phyloP scores from a whole-genome alignment of 2,329 filamentous ascomycete genomes.

The Aspergillus hiratsukae region DNA sequence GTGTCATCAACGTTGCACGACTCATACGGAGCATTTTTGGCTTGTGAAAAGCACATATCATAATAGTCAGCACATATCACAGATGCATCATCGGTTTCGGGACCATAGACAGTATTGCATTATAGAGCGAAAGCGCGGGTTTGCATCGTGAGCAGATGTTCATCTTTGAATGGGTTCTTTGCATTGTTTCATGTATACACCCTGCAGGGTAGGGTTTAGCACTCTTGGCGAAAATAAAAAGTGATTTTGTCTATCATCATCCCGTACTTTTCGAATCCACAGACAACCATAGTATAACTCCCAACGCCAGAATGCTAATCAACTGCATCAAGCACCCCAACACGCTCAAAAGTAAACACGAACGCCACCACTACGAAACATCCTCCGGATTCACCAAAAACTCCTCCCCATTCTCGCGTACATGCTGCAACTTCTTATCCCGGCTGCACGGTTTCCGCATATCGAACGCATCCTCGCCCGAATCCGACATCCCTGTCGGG shows the following conservation, averaged over 20 bases:
- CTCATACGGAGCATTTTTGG: not conserved
- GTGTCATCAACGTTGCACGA: not conserved
- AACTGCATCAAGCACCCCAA: not conserved
- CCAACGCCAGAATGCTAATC: constrained; percentile 13
- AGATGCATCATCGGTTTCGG: not conserved
- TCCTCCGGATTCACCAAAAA: constrained; percentile 75
- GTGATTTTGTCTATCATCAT: not conserved
- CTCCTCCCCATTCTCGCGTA: constrained; percentile 74
- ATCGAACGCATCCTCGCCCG: constrained; percentile 84
- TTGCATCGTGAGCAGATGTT: not conserved
- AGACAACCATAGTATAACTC: constrained; percentile 1
- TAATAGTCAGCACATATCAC: not conserved
- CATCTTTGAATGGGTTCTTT: not conserved
- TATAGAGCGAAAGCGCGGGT: not conserved
- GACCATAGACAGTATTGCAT: not conserved
- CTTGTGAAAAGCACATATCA: not conserved
- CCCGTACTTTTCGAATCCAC: not conserved
- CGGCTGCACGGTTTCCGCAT: constrained; percentile 90
- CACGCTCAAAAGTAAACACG: not conserved
- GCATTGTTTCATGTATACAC: not conserved
- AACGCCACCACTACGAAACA: constrained; percentile 54
- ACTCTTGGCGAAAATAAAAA: not conserved
- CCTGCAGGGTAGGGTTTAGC: not conserved
- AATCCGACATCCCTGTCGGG: constrained; percentile 53
- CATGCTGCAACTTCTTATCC: constrained; percentile 70